Conservation (phyloP, 2,329 filamentous ascomycete species). For the Microdochium bolleyi region DNA sequence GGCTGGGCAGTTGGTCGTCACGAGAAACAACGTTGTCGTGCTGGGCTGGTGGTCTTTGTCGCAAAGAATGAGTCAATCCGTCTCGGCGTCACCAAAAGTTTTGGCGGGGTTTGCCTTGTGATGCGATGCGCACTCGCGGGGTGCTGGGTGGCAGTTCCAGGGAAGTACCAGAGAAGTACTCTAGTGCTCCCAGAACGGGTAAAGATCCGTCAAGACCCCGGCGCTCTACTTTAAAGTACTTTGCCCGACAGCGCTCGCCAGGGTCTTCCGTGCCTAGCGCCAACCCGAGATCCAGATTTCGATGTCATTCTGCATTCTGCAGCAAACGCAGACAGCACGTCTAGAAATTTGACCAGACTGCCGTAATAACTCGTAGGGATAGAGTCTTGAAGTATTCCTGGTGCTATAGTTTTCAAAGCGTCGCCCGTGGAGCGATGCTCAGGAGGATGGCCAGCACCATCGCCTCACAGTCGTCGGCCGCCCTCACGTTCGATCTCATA, state of each 20-base stretch:
- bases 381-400: neutral
- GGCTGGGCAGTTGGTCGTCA: no score
- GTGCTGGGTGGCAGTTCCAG: no score
- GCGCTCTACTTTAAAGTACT: no score
- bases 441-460: conserved; percentile 41
- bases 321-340: no score
- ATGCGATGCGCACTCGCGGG: neutral
- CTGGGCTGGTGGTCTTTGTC: neutral
- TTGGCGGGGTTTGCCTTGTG: neutral
- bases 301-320: no score
- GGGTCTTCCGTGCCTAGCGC: no score
- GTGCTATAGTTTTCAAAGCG: neutral
- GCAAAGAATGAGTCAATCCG: neutral
- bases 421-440: conserved; percentile 7
- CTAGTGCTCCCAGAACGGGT: no score
- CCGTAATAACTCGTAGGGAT: neutral
- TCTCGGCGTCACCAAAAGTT: neutral
- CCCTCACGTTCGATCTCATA: conserved; percentile 70
- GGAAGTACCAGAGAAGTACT: neutral
- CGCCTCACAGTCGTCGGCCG: conserved; percentile 44
- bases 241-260: no score
- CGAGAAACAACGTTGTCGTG: neutral
- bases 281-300: no score
- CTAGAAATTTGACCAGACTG: no score
- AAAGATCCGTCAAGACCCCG: no score